Evolutionary conservation across 2,329 filamentous ascomycete species (phyloP).

Genomic region (Fusarium palustre): DNA sequence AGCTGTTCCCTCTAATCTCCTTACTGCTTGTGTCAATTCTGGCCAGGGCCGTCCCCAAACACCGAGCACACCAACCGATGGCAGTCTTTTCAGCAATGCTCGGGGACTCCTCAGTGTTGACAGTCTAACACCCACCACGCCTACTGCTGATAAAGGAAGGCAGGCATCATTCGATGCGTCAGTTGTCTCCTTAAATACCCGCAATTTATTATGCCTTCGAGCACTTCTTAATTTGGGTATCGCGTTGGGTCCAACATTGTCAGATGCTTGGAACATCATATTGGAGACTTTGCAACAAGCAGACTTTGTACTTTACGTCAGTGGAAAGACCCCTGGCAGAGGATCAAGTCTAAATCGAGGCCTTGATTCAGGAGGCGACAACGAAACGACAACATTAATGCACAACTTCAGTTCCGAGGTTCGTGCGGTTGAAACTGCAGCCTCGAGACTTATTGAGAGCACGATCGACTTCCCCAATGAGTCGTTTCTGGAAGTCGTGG

Average conservation of each 20-base stretch:
- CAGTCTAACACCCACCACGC: slow-evolving; percentile 69
- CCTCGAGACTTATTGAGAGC: slow-evolving; percentile 87
- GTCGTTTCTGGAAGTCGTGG: slow-evolving; percentile 81
- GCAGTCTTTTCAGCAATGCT: slow-evolving; percentile 75
- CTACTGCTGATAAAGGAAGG: slow-evolving; percentile 68
- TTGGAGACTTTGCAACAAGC: slow-evolving; percentile 93
- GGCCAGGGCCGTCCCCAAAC: slow-evolving; percentile 58
- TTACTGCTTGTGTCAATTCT: slow-evolving; percentile 69
- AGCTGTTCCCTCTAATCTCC: slow-evolving; percentile 84
- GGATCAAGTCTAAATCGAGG: slow-evolving; percentile 61
- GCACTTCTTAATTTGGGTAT: slow-evolving; percentile 96
- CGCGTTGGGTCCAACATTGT: slow-evolving; percentile 88
- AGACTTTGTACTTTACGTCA: slow-evolving; percentile 83
- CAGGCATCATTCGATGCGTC: slow-evolving; percentile 68
- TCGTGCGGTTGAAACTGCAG: slow-evolving; percentile 87
- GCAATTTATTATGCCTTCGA: slow-evolving; percentile 89
- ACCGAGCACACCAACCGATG: slow-evolving; percentile 62
- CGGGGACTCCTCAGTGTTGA: slow-evolving; percentile 81
- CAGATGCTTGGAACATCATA: slow-evolving; percentile 88
- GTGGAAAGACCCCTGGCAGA: slow-evolving; percentile 65
- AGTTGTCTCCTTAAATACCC: slow-evolving; percentile 76
- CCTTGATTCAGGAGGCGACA: slow-evolving; percentile 62
- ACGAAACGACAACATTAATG: slow-evolving; percentile 63
- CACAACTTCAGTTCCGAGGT: slow-evolving; percentile 83
- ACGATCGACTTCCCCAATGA: slow-evolving; percentile 89